Evolutionary conservation across 2,329 filamentous ascomycete genomes (phyloP), one percentile per base, ranked within the genome.

Genomic region (Xylaria hypoxylon): DNA sequence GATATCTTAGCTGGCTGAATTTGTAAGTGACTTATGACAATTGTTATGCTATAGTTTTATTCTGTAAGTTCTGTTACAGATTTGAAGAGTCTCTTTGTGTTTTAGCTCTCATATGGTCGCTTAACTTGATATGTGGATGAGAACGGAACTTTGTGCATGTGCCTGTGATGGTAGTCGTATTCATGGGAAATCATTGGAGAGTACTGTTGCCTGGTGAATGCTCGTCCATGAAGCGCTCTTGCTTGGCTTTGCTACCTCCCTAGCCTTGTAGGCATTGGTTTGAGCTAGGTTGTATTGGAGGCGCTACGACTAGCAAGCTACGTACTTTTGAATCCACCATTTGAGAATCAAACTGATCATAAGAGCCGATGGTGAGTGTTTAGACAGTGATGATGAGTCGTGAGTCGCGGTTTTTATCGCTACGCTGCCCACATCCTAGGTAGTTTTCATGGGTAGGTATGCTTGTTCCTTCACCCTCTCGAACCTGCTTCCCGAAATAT

Each of bases 21-120:
- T 57, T 40, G 24, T n/a, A 51, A 22, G 26, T 64, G 42, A 58
- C 42, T 48, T 7, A 26, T 13, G n/a, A 22, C 2, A 35, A 22
- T 17, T 24, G 19, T 47, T 2, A n/a, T 58, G 58, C 1, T 5
- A 48, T 17, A 26, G 10, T 15, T 26, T 26, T 47, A 13, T 11
- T 28, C 26, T n/a, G 13, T 17, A 8, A 19, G 2, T 6, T n/a
- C 26, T 8, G 1, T 2, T 31, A 7, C 19, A 24, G 10, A n/a
- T 15, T 51, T 5, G 15, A 7, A 19, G 2, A 33, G 26, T 19
- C 13, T 48, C 45, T 48, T 17, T 11, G 10, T 48, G 22, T 28
- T 35, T 3, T n/a, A 19, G 7, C n/a, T 33, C 7, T n/a, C 5
- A 31, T n/a, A 5, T 31, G 6, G 7, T 19, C 7, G 2, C 47